A percentile compares a stretch with the other conserved stretches of the same genome.
phyloP scores from a whole-genome alignment of 2,329 filamentous ascomycete genomes.

The Cercospora sp. region DNA sequence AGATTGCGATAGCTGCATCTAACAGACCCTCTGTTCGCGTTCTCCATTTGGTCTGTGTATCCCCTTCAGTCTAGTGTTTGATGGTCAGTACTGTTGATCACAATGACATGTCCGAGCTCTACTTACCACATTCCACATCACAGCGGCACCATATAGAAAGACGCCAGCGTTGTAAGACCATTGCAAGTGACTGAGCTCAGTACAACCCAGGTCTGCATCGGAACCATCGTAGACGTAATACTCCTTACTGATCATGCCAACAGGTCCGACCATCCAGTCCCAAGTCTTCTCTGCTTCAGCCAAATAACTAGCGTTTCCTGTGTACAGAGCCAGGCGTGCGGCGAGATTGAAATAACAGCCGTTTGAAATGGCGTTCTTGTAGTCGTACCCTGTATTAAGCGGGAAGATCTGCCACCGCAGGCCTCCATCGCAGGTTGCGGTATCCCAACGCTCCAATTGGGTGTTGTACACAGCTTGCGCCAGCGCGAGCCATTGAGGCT shows the following conservation, averaged over 20 bases:
- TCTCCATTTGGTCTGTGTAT: constrained; percentile 26
- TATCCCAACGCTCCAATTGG: constrained; percentile 43
- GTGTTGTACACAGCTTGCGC: constrained; percentile 47
- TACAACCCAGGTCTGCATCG: constrained; percentile 47
- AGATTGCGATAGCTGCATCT: constrained; percentile 37
- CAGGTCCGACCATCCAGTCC: constrained; percentile 39
- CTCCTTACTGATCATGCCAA: constrained; percentile 56
- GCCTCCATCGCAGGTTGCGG: constrained; percentile 41
- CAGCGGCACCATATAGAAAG: constrained; percentile 48
- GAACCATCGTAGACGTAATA: constrained; percentile 51
- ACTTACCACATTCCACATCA: constrained; percentile 50
- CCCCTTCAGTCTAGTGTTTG: constrained; percentile 28
- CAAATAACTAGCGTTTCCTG: constrained; percentile 54
- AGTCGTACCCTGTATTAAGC: constrained; percentile 54
- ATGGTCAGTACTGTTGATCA: constrained; percentile 1
- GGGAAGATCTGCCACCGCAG: constrained; percentile 41
- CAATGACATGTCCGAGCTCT: not conserved
- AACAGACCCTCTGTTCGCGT: constrained; percentile 30
- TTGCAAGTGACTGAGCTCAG: constrained; percentile 45
- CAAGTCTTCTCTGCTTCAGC: constrained; percentile 58
- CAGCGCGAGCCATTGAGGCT: constrained; percentile 50
- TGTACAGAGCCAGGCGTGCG: constrained; percentile 45
- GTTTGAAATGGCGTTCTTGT: constrained; percentile 53
- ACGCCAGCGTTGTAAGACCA: constrained; percentile 52
- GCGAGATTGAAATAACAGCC: constrained; percentile 56